Base-by-base conservation (phyloP, 1,284 basidiomycete genomes). In the Apiotrichum gamsii region DNA sequence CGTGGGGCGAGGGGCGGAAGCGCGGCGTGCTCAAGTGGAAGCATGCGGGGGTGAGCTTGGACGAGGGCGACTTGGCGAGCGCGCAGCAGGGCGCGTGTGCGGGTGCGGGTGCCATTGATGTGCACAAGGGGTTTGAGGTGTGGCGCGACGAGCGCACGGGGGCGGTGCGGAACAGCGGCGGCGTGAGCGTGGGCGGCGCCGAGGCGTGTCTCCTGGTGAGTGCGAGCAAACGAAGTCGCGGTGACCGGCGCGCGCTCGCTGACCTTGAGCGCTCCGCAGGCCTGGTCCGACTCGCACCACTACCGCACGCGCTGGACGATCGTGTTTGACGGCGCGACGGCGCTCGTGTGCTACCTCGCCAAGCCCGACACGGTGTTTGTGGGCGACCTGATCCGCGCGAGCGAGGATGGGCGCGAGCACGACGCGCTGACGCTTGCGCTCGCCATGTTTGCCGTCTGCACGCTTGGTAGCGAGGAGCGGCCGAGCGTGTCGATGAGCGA, bases 221-320 rank as follows among this genome's bases (percentile, higher is more conserved):
- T 36, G n/a, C n/a, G n/a, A n/a, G n/a, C n/a, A n/a, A n/a, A n/a
- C n/a, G n/a, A n/a, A n/a, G n/a, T n/a, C n/a, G n/a, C n/a, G n/a
- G n/a, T n/a, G n/a, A 19, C 11, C n/a, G 18, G 10, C 6, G 16
- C 11, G 5, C 4, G 1, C 3, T 16, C 5, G 16, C n/a, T 15
- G 0, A 0, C 4, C 19, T 4, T 11, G 14, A 24, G 21, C 41
- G 47, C 32, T 43, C 33, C 2, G 31, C 41, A 44, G 41, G 42
- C 38, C 15, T 52, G 45, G 50, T 29, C 34, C 28, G 42, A 42
- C 42, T 18, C 42, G 23, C 50, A 52, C 45, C 32, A 44, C 41
- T 47, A 47, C 42, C 20, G 30, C 11, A 23, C 45, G 15, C 50
- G 50, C 42, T 52, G 50, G 50, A 39, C 31, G 6, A 36, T 52